Percentiles rank a stretch among this genome's conserved stretches.
These are phyloP conservation scores for Catharanthus roseus DNA, from an alignment of 257 asterid genomes.

Conservation along the genomic window DNA sequence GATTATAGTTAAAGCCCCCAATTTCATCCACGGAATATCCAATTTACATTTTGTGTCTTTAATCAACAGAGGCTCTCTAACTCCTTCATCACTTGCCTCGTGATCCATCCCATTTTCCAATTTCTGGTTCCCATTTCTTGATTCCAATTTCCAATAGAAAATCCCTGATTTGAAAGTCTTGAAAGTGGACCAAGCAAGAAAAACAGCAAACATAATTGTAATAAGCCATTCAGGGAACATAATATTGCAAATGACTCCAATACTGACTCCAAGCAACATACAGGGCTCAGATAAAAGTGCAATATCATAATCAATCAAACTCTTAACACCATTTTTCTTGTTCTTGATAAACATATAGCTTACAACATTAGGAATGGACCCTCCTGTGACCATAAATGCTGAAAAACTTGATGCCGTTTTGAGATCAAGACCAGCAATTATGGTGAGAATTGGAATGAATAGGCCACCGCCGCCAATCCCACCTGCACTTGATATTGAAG, in stretches of 20 bases:
- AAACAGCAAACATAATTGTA: conserved; percentile 46
- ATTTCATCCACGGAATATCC: conserved; percentile 56
- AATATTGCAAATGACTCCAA: conserved; percentile 62
- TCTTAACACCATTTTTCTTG: conserved; percentile 18
- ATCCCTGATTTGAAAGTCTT: conserved; percentile 65
- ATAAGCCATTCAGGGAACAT: conserved; percentile 81
- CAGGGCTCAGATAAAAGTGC: conserved; percentile 76
- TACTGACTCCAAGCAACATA: conserved; percentile 77
- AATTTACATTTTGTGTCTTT: conserved; percentile 7
- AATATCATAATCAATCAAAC: conserved; percentile 62
- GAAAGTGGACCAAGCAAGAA: conserved; percentile 61
- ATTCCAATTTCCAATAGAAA: conserved; percentile 51
- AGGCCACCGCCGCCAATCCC: conserved; percentile 90
- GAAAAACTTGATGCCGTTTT: conserved; percentile 65
- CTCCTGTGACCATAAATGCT: conserved; percentile 83
- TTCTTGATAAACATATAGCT: conserved; percentile 20
- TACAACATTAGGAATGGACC: conserved; percentile 62
- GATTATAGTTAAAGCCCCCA: conserved; percentile 46
- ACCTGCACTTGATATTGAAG: conserved; percentile 76
- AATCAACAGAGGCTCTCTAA: conserved; percentile 33
- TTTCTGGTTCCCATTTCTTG: conserved; percentile 25
- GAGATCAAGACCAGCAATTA: conserved; percentile 59
- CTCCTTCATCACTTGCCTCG: conserved; percentile 2
- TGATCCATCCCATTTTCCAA: conserved; percentile 23
- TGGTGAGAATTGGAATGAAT: conserved; percentile 59